phyloP scores from a whole-genome alignment of 345 rosid species.

The Eutrema japonicum region DNA sequence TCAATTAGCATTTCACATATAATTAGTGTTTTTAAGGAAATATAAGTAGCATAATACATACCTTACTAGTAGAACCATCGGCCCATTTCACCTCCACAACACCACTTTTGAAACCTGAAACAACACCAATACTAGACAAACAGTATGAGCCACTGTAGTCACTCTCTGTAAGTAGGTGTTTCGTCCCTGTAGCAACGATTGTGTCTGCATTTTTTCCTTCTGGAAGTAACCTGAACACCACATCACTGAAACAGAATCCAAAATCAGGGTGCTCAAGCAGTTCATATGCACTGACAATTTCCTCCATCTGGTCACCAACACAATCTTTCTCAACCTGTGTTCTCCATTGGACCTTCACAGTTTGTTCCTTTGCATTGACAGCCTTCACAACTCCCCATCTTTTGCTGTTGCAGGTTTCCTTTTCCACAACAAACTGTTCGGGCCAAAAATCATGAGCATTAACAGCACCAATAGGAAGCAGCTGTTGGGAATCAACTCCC shows the following conservation, averaged over 20 bases:
- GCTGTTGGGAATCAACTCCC: slow-evolving; percentile 61
- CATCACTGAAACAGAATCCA: slow-evolving; percentile 68
- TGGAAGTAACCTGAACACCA: slow-evolving; percentile 58
- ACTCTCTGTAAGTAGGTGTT: slow-evolving; percentile 35
- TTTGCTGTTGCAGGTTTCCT: slow-evolving; percentile 49
- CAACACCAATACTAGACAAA: slow-evolving; percentile 71
- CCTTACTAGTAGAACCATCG: slow-evolving; percentile 65
- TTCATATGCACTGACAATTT: slow-evolving; percentile 83
- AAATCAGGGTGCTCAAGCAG: slow-evolving; percentile 85
- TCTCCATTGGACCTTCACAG: slow-evolving; percentile 76
- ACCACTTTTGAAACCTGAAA: slow-evolving; percentile 74
- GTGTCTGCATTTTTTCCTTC: slow-evolving; percentile 38
- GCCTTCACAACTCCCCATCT: slow-evolving; percentile 74
- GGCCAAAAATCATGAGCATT: slow-evolving; percentile 94
- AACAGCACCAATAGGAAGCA: slow-evolving; percentile 63
- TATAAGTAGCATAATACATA: slow-evolving; percentile 39
- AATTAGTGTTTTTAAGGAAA: not conserved
- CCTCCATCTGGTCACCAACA: slow-evolving; percentile 51
- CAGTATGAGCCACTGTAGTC: slow-evolving; percentile 42
- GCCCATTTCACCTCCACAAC: slow-evolving; percentile 84
- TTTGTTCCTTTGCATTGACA: slow-evolving; percentile 79
- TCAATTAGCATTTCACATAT: not conserved
- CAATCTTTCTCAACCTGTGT: slow-evolving; percentile 39
- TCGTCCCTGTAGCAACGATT: slow-evolving; percentile 29
- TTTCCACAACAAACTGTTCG: slow-evolving; percentile 80